Percentiles rank a stretch among this genome's conserved stretches.
Conservation (phyloP, 2,329 filamentous ascomycete genomes). For the Thielaviopsis cerberus region DNA sequence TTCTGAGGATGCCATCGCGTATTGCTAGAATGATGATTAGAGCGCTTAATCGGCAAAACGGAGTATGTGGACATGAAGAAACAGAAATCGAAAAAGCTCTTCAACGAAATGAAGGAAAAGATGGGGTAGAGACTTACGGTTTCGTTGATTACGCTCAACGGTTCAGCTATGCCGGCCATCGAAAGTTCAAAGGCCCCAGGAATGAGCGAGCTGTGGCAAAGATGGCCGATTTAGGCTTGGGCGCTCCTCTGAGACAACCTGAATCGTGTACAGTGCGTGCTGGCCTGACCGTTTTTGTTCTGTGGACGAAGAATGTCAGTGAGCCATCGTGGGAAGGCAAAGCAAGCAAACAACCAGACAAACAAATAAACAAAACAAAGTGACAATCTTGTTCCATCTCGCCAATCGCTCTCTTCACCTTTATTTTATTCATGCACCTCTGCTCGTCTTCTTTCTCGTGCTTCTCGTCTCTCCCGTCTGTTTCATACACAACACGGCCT, state of each 20-base stretch:
- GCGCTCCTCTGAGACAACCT: not conserved
- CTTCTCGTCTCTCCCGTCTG: too few species aligned
- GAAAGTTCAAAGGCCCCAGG: not conserved
- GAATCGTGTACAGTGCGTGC: not conserved
- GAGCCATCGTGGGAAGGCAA: not conserved
- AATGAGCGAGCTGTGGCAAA: not conserved
- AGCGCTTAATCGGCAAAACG: not conserved
- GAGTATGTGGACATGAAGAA: not conserved
- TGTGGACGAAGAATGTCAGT: not conserved
- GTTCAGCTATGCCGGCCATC: not conserved
- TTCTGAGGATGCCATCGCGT: constrained; percentile 1
- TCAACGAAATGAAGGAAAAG: not conserved
- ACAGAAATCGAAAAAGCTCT: not conserved
- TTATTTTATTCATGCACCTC: too few species aligned
- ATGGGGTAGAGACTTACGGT: not conserved
- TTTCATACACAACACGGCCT: not conserved
- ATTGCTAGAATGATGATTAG: not conserved
- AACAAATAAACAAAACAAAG: not conserved
- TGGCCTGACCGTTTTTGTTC: not conserved
- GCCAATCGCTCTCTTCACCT: not conserved
- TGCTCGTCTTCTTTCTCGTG: not conserved
- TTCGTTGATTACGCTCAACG: not conserved
- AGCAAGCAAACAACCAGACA: not conserved
- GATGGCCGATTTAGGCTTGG: not conserved
- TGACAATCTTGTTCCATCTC: not conserved